Conservation (phyloP, 495 filamentous ascomycete genomes). For the Hyaloscypha finlandica region DNA sequence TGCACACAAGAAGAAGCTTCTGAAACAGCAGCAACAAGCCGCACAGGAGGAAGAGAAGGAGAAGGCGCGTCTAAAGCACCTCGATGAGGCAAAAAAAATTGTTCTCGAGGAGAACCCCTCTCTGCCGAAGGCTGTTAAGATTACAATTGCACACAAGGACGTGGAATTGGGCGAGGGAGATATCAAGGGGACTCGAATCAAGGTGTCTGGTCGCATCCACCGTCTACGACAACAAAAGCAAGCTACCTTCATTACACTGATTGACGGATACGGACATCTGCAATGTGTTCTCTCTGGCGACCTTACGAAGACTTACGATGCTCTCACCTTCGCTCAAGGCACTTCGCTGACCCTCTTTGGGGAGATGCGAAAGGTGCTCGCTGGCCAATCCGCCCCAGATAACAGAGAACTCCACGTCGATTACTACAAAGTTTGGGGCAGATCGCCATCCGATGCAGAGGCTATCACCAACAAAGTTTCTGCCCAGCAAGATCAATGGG, state of each 20-base stretch:
- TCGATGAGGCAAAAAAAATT: constrained; percentile 86
- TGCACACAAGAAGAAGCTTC: constrained; percentile 74
- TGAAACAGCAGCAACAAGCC: constrained; percentile 66
- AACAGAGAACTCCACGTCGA: constrained; percentile 93
- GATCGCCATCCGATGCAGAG: constrained; percentile 85
- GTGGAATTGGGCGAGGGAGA: constrained; percentile 66
- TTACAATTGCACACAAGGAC: constrained; percentile 69
- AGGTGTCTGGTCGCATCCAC: constrained; percentile 85
- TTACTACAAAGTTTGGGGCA: constrained; percentile 84
- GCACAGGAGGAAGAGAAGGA: constrained; percentile 73
- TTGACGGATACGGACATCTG: constrained; percentile 87
- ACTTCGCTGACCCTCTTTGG: constrained; percentile 86
- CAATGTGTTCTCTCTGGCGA: constrained; percentile 86
- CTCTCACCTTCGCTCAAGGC: constrained; percentile 82
- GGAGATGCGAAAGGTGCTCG: constrained; percentile 83
- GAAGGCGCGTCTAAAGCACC: constrained; percentile 58
- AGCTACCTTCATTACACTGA: constrained; percentile 81
- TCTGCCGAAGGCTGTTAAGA: constrained; percentile 76
- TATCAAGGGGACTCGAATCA: constrained; percentile 72
- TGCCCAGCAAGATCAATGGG: constrained; percentile 65
- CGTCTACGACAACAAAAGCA: constrained; percentile 83
- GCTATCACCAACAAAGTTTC: constrained; percentile 92
- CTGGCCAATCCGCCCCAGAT: constrained; percentile 77
- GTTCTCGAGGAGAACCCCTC: constrained; percentile 76
- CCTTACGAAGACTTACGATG: constrained; percentile 90